Percentiles rank a stretch among this genome's conserved stretches.
phyloP scores from a whole-genome alignment of 495 filamentous ascomycete genomes.

The Bathelium albidoporum region DNA sequence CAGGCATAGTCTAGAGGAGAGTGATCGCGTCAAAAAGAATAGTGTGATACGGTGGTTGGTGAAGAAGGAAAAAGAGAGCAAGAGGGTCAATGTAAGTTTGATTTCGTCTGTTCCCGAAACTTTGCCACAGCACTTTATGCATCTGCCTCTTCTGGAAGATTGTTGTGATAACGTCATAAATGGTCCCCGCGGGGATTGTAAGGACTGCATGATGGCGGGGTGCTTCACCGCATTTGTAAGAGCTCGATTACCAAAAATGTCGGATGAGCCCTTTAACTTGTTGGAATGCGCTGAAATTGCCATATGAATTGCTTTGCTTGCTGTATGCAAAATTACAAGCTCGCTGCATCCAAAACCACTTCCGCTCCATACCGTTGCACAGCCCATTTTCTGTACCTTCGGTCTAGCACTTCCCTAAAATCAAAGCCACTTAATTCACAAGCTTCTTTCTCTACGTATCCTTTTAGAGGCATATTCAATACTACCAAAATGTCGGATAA shows the following conservation, averaged over 20 bases:
- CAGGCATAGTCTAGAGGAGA: conserved; percentile 66
- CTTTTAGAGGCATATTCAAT: background rate
- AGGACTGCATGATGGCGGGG: background rate
- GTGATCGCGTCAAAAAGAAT: conserved; percentile 79
- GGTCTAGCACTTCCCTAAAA: background rate
- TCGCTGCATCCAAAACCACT: background rate
- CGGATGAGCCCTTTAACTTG: background rate
- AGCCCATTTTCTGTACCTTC: background rate
- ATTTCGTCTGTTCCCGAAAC: conserved; percentile 2
- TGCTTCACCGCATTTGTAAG: background rate
- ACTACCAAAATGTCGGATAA: background rate
- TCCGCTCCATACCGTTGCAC: background rate
- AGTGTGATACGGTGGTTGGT: conserved; percentile 59
- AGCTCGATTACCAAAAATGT: background rate
- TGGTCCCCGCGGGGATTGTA: background rate
- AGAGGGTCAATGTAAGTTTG: conserved; percentile 54
- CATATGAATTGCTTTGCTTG: background rate
- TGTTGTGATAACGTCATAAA: conserved; percentile 6
- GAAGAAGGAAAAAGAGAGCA: conserved; percentile 57
- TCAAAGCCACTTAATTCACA: background rate
- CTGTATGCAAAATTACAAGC: background rate
- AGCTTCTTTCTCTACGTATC: background rate
- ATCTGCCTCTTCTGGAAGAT: conserved; percentile 1
- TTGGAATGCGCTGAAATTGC: too few species aligned
- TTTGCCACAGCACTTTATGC: background rate